Percentiles rank a stretch among this genome's conserved stretches.
These are phyloP conservation scores for Stereum hirsutum DNA, from an alignment of 1,284 basidiomycete genomes.

Conservation along the genomic window DNA sequence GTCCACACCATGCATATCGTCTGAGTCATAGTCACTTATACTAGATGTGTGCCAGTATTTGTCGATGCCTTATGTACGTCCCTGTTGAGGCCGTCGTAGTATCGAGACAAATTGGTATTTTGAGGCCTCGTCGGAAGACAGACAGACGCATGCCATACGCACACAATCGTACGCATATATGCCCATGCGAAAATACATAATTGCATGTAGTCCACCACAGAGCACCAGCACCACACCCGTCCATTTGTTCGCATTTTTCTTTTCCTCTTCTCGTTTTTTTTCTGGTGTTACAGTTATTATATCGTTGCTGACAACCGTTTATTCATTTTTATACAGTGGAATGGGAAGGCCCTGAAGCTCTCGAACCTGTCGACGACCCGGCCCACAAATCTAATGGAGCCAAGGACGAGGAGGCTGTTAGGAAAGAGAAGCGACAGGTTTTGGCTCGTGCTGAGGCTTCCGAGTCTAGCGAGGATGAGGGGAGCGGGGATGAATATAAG, in stretches of 20 bases:
- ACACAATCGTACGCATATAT: too few relatives aligned
- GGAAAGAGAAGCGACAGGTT: slow-evolving; percentile 6
- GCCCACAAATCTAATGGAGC: slow-evolving; percentile 7
- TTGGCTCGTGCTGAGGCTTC: slow-evolving; percentile 16
- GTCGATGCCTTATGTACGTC: too few relatives aligned
- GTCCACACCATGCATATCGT: too few relatives aligned
- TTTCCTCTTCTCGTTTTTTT: not conserved
- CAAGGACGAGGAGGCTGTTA: slow-evolving; percentile 12
- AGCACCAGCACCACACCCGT: too few relatives aligned
- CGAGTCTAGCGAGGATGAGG: slow-evolving; percentile 35
- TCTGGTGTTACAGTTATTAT: not conserved
- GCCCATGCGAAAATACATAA: too few relatives aligned
- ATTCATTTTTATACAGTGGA: slow-evolving; percentile 37
- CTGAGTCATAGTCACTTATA: too few relatives aligned
- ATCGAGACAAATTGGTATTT: too few relatives aligned
- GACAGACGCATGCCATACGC: too few relatives aligned
- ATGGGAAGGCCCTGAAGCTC: slow-evolving; percentile 56
- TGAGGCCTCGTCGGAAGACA: too few relatives aligned
- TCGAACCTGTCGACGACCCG: slow-evolving; percentile 22
- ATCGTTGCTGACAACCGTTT: slow-evolving; percentile 5
- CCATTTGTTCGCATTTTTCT: not conserved
- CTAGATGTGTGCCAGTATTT: too few relatives aligned
- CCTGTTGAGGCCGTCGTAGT: too few relatives aligned
- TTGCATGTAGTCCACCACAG: too few relatives aligned
- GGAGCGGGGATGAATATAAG: slow-evolving; percentile 64